Conservation (phyloP, 2,329 filamentous ascomycete species). For the Cladosporium sp. region DNA sequence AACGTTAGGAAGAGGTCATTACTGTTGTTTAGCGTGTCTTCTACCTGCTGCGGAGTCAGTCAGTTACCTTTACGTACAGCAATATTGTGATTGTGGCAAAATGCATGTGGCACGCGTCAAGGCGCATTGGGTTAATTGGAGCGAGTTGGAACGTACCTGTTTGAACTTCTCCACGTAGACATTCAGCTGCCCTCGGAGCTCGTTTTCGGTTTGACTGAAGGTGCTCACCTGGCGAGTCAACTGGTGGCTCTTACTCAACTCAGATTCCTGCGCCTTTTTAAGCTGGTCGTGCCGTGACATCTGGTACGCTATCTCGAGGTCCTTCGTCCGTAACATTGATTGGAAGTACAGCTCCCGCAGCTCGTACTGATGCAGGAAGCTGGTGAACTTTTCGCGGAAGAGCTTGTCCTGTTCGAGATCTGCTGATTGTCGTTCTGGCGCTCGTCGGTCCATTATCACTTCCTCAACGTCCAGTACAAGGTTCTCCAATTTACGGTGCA, state of each 20-base stretch:
- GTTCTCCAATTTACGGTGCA: conserved; percentile 80
- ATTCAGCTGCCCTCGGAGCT: conserved; percentile 91
- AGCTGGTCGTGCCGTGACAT: conserved; percentile 86
- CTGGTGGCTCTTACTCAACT: conserved; percentile 76
- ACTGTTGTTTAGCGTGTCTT: conserved; percentile 97
- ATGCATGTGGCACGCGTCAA: conserved; percentile 7
- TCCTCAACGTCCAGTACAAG: conserved; percentile 83
- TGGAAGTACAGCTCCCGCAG: conserved; percentile 92
- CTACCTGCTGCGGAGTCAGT: conserved; percentile 69
- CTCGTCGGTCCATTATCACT: conserved; percentile 83
- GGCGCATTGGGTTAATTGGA: neutral
- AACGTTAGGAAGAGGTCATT: conserved; percentile 97
- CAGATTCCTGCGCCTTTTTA: conserved; percentile 81
- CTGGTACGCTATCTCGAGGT: conserved; percentile 91
- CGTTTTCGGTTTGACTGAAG: conserved; percentile 93
- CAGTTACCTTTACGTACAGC: conserved; percentile 31
- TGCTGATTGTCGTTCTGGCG: conserved; percentile 74
- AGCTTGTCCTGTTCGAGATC: conserved; percentile 88
- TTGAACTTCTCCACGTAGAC: conserved; percentile 99
- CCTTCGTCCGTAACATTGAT: conserved; percentile 86
- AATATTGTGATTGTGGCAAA: conserved; percentile 10
- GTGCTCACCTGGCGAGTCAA: conserved; percentile 90
- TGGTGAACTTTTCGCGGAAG: conserved; percentile 83
- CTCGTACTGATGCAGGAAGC: conserved; percentile 95
- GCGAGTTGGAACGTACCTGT: conserved; percentile 64